phyloP scores from a whole-genome alignment of 106 monocot species.

The Acanthochlamys bracteata region DNA sequence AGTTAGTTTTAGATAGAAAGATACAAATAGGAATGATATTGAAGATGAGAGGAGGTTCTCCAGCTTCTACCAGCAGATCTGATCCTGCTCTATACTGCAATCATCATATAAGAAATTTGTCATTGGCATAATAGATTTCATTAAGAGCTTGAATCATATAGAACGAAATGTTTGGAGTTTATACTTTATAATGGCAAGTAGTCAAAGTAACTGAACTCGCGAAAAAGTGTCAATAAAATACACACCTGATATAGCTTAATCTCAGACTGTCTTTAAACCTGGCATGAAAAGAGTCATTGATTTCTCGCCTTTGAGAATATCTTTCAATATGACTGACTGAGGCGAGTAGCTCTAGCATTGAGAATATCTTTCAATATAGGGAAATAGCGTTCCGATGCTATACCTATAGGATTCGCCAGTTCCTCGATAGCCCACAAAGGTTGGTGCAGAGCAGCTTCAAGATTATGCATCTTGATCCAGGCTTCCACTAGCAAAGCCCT shows the following conservation, averaged over 20 bases:
- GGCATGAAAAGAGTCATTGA: constrained; percentile 83
- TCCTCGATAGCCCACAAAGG: no score
- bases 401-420: no score
- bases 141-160: background rate
- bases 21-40: no score
- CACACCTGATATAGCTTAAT: constrained; percentile 86
- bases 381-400: no score
- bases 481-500: no score
- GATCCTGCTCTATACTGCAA: constrained; percentile 78
- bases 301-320: constrained; percentile 29
- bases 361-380: constrained; percentile 48
- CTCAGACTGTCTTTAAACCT: constrained; percentile 86
- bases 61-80: constrained; percentile 86
- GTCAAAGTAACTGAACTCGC: background rate
- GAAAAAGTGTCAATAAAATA: background rate
- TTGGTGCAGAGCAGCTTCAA: no score
- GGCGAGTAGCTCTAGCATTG: constrained; percentile 4
- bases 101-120: background rate
- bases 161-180: background rate
- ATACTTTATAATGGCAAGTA: background rate
- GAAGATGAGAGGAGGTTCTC: constrained; percentile 37
- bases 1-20: no score
- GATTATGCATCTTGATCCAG: no score
- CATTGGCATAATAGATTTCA: background rate
- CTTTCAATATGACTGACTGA: constrained; percentile 62